A percentile compares a stretch with the other conserved stretches of the same genome.
These are phyloP conservation scores for Perkinsus chesapeaki DNA, from an alignment of 169 alveolate genomes.

Conservation along the genomic window DNA sequence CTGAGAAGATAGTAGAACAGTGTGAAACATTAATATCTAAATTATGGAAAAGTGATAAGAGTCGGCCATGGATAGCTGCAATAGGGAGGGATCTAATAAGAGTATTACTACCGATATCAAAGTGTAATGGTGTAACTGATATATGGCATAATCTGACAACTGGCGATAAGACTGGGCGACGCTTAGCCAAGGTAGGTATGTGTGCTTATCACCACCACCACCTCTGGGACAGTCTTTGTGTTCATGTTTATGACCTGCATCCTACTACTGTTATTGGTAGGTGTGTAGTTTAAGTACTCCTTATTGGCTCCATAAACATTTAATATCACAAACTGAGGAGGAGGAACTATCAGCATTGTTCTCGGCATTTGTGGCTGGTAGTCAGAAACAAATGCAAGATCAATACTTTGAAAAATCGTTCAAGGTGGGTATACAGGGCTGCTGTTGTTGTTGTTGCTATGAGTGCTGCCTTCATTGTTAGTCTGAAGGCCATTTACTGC, in stretches of 20 bases:
- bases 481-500: neutral
- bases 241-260: no score
- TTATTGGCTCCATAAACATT: neutral
- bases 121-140: neutral
- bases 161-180: neutral
- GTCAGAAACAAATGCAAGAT: neutral
- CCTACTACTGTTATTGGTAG: neutral
- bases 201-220: no score
- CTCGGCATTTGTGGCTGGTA: neutral
- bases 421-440: neutral
- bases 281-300: neutral
- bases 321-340: neutral
- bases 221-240: no score
- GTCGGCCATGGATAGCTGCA: neutral
- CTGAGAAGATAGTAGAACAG: neutral
- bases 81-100: neutral
- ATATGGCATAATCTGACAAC: neutral
- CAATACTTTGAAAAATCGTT: neutral
- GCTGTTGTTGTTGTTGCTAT: neutral
- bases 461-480: neutral
- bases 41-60: neutral
- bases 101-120: neutral
- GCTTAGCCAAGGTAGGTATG: neutral
- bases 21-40: neutral
- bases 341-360: neutral